These are phyloP conservation scores for Epichloe bromicola DNA, from an alignment of 2,329 filamentous ascomycete species.

Conservation along the genomic window DNA sequence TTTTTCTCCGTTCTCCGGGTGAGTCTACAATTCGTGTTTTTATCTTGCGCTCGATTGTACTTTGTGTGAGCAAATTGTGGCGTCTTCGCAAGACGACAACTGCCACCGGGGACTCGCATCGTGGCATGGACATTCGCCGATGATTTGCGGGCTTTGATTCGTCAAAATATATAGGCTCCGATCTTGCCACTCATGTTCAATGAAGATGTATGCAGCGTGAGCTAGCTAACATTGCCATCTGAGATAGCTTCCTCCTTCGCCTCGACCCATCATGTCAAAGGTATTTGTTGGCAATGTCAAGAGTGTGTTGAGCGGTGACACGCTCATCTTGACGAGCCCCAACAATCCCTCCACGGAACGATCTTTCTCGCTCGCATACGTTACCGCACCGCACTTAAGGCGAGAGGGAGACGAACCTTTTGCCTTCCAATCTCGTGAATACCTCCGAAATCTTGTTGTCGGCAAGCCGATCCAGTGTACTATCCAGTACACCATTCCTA, in stretches of 20 bases:
- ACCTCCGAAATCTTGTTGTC: constrained; percentile 68
- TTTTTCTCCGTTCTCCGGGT: neutral
- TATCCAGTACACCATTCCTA: constrained; percentile 77
- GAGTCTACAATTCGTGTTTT: neutral
- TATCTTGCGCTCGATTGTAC: neutral
- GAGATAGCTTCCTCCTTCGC: constrained; percentile 8
- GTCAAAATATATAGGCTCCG: neutral
- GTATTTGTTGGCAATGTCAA: constrained; percentile 67
- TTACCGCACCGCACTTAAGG: constrained; percentile 73
- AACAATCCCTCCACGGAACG: constrained; percentile 74
- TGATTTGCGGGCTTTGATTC: neutral
- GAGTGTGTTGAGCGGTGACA: constrained; percentile 88
- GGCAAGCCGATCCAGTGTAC: constrained; percentile 81
- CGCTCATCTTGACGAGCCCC: constrained; percentile 68
- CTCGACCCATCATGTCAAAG: constrained; percentile 32
- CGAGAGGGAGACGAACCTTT: constrained; percentile 85
- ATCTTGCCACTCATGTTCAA: too few relatives aligned
- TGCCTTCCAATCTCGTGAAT: constrained; percentile 90
- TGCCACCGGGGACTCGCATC: neutral
- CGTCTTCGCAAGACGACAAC: neutral
- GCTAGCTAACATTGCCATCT: neutral
- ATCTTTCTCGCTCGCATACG: constrained; percentile 80
- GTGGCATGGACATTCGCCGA: neutral
- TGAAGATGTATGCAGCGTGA: neutral
- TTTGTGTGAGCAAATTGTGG: neutral